phyloP scores from a whole-genome alignment of 2,329 filamentous ascomycete species.

The Botrytis paeoniae region DNA sequence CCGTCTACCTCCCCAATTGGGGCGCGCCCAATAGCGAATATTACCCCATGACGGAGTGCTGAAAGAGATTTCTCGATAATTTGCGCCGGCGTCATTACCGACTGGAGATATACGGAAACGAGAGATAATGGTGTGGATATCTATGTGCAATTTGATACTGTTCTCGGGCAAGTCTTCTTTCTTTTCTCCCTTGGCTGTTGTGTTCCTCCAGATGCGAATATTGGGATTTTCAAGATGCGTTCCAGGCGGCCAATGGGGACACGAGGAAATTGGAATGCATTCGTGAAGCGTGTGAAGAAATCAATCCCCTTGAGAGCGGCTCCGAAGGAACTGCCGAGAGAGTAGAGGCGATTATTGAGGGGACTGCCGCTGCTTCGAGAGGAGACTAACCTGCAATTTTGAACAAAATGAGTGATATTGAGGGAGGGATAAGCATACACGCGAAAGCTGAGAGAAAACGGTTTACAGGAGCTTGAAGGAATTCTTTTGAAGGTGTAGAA shows the following conservation, averaged over 20 bases:
- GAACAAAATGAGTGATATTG: no score
- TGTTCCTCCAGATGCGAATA: not conserved
- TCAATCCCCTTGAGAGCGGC: not conserved
- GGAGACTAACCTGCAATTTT: no score
- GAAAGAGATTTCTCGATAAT: not conserved
- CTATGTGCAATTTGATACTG: accelerated
- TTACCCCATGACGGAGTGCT: not conserved
- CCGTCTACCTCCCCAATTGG: not conserved
- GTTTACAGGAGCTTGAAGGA: not conserved
- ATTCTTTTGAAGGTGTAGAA: not conserved
- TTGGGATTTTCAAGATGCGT: not conserved
- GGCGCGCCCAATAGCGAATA: not conserved
- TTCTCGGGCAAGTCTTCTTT: not conserved
- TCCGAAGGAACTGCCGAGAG: not conserved
- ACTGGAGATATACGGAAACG: not conserved
- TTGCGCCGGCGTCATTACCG: not conserved
- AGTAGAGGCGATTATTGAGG: not conserved
- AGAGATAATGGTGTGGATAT: not conserved
- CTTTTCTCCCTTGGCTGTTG: not conserved
- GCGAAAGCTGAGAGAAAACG: not conserved
- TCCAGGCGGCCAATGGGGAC: not conserved
- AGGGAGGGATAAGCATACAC: no score
- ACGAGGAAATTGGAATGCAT: not conserved
- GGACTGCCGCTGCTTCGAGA: not conserved
- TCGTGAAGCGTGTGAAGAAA: not conserved